Conservation (phyloP, 139 green algal genomes). For the Ostreobium quekettii region DNA sequence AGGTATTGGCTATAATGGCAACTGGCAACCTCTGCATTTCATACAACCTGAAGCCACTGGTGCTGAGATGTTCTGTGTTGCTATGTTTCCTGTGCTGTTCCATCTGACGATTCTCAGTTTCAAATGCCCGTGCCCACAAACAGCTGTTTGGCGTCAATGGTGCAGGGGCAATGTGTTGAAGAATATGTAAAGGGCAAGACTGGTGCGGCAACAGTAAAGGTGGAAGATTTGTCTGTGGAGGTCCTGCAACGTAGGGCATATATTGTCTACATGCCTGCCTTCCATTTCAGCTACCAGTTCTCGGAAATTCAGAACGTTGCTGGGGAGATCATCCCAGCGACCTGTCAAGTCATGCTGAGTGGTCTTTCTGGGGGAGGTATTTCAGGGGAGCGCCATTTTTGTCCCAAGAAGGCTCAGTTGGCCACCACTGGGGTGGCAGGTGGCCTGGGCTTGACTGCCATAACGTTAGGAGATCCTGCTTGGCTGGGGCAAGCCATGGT, state of each 20-base stretch:
- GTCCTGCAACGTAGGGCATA: neutral
- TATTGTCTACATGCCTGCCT: neutral
- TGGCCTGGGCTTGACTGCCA: neutral
- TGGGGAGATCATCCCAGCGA: neutral
- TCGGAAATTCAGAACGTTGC: neutral
- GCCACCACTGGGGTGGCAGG: neutral
- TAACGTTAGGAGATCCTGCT: neutral
- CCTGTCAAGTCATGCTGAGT: neutral
- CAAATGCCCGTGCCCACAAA: no score
- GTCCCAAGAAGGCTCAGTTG: conserved; percentile 3
- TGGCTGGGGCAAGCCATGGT: neutral
- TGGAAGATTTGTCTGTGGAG: neutral
- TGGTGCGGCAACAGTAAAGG: neutral
- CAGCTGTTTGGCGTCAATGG: no score
- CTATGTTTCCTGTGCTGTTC: neutral
- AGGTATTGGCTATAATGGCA: no score
- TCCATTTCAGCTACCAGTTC: neutral
- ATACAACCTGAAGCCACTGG: neutral
- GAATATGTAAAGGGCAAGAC: neutral
- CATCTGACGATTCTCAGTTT: no score
- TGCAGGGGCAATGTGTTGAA: neutral
- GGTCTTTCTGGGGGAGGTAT: neutral
- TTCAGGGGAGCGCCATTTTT: conserved; percentile 1
- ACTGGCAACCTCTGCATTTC: neutral
- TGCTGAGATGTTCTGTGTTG: neutral